Conservation (phyloP, 2,329 filamentous ascomycete species). For the Nothophoma quercina region DNA sequence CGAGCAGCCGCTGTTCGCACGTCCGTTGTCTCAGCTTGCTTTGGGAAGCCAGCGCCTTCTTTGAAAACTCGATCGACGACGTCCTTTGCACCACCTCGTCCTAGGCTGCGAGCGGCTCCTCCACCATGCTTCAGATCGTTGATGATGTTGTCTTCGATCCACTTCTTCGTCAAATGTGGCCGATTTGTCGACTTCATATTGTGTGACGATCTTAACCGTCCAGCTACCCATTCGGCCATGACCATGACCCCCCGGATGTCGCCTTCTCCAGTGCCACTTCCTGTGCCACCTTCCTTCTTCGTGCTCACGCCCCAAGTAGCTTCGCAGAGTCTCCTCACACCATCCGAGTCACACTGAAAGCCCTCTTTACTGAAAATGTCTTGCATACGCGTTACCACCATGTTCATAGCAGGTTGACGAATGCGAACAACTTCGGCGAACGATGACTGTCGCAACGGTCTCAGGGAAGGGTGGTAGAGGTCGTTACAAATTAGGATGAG, state of each 20-base stretch:
- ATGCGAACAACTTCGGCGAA: slow-evolving; percentile 93
- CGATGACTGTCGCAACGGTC: slow-evolving; percentile 81
- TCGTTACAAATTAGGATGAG: slow-evolving; percentile 97
- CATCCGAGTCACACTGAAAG: slow-evolving; percentile 87
- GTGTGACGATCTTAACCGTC: slow-evolving; percentile 64
- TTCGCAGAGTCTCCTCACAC: slow-evolving; percentile 83
- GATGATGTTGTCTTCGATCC: slow-evolving; percentile 77
- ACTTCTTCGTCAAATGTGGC: slow-evolving; percentile 71
- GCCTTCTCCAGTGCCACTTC: slow-evolving; percentile 69
- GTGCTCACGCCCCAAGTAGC: slow-evolving; percentile 80
- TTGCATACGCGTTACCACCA: slow-evolving; percentile 82
- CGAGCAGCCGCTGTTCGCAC: slow-evolving; percentile 64
- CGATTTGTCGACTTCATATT: slow-evolving; percentile 47
- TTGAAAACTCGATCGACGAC: slow-evolving; percentile 81
- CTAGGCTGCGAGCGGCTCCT: slow-evolving; percentile 73
- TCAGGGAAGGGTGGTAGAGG: slow-evolving; percentile 88
- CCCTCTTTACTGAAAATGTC: slow-evolving; percentile 87
- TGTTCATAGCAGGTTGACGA: slow-evolving; percentile 85
- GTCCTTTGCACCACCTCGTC: slow-evolving; percentile 75
- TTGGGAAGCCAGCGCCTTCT: slow-evolving; percentile 79
- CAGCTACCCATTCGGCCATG: slow-evolving; percentile 84
- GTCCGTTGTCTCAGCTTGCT: slow-evolving; percentile 58
- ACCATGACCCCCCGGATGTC: slow-evolving; percentile 87
- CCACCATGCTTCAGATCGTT: slow-evolving; percentile 74
- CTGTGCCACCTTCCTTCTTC: slow-evolving; percentile 69